phyloP scores from a whole-genome alignment of 1,139 yeast species.

The Sugiyamaella neomexicana region DNA sequence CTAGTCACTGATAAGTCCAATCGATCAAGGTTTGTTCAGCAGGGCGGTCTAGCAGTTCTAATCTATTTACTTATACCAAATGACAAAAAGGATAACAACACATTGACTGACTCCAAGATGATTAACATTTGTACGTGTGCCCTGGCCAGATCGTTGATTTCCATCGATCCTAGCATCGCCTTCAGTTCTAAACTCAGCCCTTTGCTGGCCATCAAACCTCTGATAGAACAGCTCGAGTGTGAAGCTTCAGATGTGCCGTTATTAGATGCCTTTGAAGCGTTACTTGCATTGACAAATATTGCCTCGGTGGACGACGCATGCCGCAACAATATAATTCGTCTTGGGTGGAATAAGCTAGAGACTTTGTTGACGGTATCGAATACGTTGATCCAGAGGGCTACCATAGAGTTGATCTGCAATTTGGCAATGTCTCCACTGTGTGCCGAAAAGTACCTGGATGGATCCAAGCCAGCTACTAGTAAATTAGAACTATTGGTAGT shows the following conservation, averaged over 20 bases:
- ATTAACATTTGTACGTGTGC: slow-evolving; percentile 37
- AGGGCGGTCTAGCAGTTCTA: slow-evolving; percentile 42
- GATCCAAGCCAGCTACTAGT: slow-evolving; percentile 31
- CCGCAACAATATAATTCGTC: slow-evolving; percentile 38
- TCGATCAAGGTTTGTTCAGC: slow-evolving; percentile 36
- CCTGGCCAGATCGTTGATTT: slow-evolving; percentile 40
- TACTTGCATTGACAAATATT: slow-evolving; percentile 51
- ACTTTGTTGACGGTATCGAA: slow-evolving; percentile 40
- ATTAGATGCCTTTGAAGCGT: slow-evolving; percentile 48
- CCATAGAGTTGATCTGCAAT: slow-evolving; percentile 45
- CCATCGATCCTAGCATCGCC: slow-evolving; percentile 41
- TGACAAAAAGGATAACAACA: not conserved
- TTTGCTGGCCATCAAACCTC: slow-evolving; percentile 37
- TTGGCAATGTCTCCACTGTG: slow-evolving; percentile 40
- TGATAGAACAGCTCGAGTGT: slow-evolving; percentile 34
- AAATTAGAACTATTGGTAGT: slow-evolving; percentile 38
- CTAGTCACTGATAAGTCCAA: slow-evolving; percentile 37
- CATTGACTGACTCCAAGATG: slow-evolving; percentile 20
- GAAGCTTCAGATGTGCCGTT: slow-evolving; percentile 33
- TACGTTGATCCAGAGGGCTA: slow-evolving; percentile 41
- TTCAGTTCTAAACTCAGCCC: slow-evolving; percentile 40
- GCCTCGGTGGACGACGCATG: slow-evolving; percentile 46
- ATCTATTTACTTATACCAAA: slow-evolving; percentile 33
- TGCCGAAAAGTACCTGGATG: slow-evolving; percentile 43
- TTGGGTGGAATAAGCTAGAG: slow-evolving; percentile 46